Base-by-base conservation (phyloP, 2,329 filamentous ascomycete genomes). In the Bipolaris zeicola region DNA sequence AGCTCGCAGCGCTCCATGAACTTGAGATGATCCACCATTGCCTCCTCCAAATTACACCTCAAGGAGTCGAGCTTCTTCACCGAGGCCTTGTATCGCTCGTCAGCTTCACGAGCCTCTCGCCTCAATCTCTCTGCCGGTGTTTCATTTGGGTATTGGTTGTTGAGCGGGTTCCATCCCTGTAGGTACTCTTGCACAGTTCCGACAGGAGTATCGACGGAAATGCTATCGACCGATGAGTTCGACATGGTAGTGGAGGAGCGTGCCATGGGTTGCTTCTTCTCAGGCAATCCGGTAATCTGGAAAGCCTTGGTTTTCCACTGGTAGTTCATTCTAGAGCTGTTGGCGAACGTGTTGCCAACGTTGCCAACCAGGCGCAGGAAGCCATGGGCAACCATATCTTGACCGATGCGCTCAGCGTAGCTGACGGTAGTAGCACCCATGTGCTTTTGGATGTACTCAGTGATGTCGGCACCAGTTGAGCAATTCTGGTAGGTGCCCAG, bases 1-100 rank as follows among this genome's bases (percentile, higher is more conserved):
- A 98, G 81, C 78, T 99, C 95, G 76, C 95, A 99, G 60, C 94
- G 91, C 81, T 99, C 95, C 78, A 99, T 91, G 78, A 97, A 99
- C 74, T 89, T 92, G 64, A 99, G 84, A 73, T 98, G 93, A 46
- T 94, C 84, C 62, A 96, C 87, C 75, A 99, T 97, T 54, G 92
- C 89, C 77, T 99, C 92, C 77, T 99, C 95, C n/a, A 99, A 82
- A 54, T 91, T 92, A 79, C 95, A 98, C 39, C 95, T 88, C 71
- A 98, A 84, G 66, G 91, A 87, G 74, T 99, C 95, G 36, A 99
- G 85, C 77, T 91, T 94, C 69, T 86, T 87, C 37, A 99, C 90
- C 7, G 87, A 87, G 14, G 85, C 84, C 80, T 97, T 97, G 82
- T 99, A 99, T 72, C 90, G 90, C 64, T 97, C 93, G 66, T 99